A percentile compares a stretch with the other conserved stretches of the same genome.
phyloP scores from a whole-genome alignment of 805 yeast genomes.

The Kazachstania kunashirensis region DNA sequence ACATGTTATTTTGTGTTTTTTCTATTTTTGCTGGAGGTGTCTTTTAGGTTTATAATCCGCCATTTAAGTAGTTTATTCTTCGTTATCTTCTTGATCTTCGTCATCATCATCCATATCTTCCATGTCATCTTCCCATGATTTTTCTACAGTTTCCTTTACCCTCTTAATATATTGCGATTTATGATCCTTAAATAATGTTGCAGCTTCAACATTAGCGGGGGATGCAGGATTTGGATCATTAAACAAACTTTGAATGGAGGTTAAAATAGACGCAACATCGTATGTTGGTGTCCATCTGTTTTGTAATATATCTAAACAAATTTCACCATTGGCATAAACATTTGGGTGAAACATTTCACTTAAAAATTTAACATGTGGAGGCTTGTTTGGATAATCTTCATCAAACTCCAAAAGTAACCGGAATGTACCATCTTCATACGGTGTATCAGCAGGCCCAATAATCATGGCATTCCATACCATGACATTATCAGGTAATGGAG shows the following conservation, averaged over 20 bases:
- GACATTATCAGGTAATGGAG: conserved; percentile 93
- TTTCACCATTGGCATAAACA: conserved; percentile 90
- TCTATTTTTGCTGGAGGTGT: background rate
- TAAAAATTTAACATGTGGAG: conserved; percentile 84
- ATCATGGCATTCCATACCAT: conserved; percentile 97
- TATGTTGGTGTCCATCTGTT: conserved; percentile 98
- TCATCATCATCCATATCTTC: conserved; percentile 32
- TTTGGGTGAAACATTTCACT: conserved; percentile 97
- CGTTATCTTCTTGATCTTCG: conserved; percentile 29
- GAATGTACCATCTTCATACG: conserved; percentile 97
- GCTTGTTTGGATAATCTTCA: conserved; percentile 96
- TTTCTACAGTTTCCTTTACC: conserved; percentile 91
- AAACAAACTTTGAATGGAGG: conserved; percentile 82
- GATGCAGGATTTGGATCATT: conserved; percentile 95
- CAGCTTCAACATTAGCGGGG: conserved; percentile 98
- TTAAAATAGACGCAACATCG: conserved; percentile 90
- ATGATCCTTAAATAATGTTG: conserved; percentile 89
- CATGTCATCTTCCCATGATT: conserved; percentile 82
- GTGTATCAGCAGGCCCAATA: conserved; percentile 95
- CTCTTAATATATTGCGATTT: conserved; percentile 83
- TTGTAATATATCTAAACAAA: conserved; percentile 90
- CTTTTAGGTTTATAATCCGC: background rate
- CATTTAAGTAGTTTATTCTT: background rate
- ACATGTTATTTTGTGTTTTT: too few relatives aligned
- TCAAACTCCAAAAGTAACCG: conserved; percentile 78